These are phyloP conservation scores for Chalciporus piperatus DNA, from an alignment of 768 basidiomycete genomes.

Conservation along the genomic window DNA sequence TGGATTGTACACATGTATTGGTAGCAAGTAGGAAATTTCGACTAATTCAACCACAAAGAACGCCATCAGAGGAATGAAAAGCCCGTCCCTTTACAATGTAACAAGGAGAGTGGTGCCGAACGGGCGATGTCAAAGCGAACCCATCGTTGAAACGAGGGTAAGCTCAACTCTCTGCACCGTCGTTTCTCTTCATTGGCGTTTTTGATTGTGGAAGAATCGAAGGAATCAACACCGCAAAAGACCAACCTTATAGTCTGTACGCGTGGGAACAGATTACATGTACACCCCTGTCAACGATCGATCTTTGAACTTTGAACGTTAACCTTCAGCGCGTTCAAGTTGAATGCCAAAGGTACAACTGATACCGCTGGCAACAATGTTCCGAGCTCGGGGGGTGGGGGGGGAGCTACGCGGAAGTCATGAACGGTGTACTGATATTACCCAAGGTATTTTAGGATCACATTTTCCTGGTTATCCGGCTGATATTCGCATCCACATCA, in stretches of 20 bases:
- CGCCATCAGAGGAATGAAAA: constrained; percentile 49
- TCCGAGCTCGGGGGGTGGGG: too few relatives aligned
- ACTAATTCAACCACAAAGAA: constrained; percentile 21
- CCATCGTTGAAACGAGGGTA: constrained; percentile 35
- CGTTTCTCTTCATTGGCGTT: constrained; percentile 51
- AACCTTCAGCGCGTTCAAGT: too few relatives aligned
- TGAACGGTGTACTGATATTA: too few relatives aligned
- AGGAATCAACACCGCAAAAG: background rate
- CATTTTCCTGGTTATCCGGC: too few relatives aligned
- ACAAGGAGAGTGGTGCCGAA: constrained; percentile 62
- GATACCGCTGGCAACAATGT: too few relatives aligned
- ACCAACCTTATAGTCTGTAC: background rate
- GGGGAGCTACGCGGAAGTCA: too few relatives aligned
- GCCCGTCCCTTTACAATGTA: constrained; percentile 59
- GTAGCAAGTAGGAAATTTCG: background rate
- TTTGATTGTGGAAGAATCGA: constrained; percentile 49
- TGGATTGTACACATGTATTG: background rate
- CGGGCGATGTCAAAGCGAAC: constrained; percentile 61
- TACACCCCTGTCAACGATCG: background rate
- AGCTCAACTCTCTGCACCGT: constrained; percentile 60
- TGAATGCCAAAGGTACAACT: too few relatives aligned
- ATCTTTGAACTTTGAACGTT: background rate
- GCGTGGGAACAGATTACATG: constrained; percentile 24
- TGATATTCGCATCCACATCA: too few relatives aligned
- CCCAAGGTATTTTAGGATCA: too few relatives aligned